A percentile compares a stretch with the other conserved stretches of the same genome.
phyloP scores from a whole-genome alignment of 140 eudicot species.

The Stevia rebaudiana region DNA sequence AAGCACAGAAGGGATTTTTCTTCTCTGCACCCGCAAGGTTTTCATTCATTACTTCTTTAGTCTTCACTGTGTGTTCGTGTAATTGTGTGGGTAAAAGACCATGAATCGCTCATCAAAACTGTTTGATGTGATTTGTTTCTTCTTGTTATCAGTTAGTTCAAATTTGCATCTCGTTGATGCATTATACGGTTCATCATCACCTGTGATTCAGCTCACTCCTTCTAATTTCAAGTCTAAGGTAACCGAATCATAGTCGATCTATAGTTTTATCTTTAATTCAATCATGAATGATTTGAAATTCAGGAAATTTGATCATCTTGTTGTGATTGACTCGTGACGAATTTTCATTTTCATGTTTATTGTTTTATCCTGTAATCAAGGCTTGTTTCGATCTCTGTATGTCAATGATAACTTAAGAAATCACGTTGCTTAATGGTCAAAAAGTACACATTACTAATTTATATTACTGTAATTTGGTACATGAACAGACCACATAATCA shows the following conservation, averaged over 20 bases:
- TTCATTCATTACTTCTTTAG: constrained; percentile 15
- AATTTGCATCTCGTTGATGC: constrained; percentile 43
- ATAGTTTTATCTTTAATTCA: background rate
- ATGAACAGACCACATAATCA: too few relatives aligned
- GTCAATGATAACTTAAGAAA: background rate
- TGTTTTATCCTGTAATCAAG: constrained; percentile 13
- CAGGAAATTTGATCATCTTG: background rate
- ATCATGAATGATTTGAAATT: background rate
- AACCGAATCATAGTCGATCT: constrained; percentile 5
- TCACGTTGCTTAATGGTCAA: too few relatives aligned
- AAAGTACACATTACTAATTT: too few relatives aligned
- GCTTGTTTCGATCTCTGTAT: background rate
- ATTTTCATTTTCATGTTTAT: background rate
- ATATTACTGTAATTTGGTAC: too few relatives aligned
- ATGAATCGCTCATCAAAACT: constrained; percentile 28
- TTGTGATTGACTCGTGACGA: background rate
- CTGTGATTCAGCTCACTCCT: constrained; percentile 79
- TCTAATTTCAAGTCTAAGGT: constrained; percentile 90
- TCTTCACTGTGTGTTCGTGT: constrained; percentile 16
- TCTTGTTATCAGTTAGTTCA: constrained; percentile 12
- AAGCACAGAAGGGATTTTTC: constrained; percentile 24
- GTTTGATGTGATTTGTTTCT: constrained; percentile 15
- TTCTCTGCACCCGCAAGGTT: constrained; percentile 17
- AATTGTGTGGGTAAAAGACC: constrained; percentile 25
- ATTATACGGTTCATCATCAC: constrained; percentile 76